A percentile compares a stretch with the other conserved stretches of the same genome.
phyloP scores from a whole-genome alignment of 306 rosid species.

The Abrus pulchellus region DNA sequence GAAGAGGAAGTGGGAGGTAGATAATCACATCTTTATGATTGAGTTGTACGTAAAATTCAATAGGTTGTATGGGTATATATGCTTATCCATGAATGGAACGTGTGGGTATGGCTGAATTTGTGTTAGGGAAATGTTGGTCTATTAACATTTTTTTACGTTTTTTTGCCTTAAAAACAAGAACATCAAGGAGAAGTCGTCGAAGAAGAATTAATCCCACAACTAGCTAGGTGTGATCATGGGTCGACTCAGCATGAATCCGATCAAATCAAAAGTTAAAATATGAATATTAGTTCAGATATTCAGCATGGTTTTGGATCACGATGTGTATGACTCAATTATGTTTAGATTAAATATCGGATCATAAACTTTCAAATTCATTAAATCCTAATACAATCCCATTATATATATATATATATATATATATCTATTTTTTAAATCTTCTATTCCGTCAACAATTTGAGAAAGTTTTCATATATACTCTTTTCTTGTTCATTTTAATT shows the following conservation, averaged over 20 bases:
- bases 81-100: constrained; percentile 31
- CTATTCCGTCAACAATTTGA: too few relatives aligned
- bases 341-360: not conserved
- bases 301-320: too few relatives aligned
- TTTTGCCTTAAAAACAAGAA: not conserved
- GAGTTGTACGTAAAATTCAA: constrained; percentile 37
- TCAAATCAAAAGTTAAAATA: not conserved
- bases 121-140: constrained; percentile 16
- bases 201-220: not conserved
- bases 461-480: too few relatives aligned
- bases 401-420: too few relatives aligned
- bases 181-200: not conserved
- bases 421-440: too few relatives aligned
- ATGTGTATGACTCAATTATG: not conserved
- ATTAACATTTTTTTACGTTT: not conserved
- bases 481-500: too few relatives aligned
- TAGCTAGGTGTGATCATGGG: not conserved
- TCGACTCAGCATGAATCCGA: not conserved
- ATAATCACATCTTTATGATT: constrained; percentile 36
- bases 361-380: too few relatives aligned
- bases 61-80: constrained; percentile 28
- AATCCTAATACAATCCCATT: too few relatives aligned
- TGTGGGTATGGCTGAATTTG: constrained; percentile 25
- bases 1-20: not conserved
- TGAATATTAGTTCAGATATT: too few relatives aligned